Base-by-base conservation (phyloP, 2,329 filamentous ascomycete species). In the Diaporthe sp. region DNA sequence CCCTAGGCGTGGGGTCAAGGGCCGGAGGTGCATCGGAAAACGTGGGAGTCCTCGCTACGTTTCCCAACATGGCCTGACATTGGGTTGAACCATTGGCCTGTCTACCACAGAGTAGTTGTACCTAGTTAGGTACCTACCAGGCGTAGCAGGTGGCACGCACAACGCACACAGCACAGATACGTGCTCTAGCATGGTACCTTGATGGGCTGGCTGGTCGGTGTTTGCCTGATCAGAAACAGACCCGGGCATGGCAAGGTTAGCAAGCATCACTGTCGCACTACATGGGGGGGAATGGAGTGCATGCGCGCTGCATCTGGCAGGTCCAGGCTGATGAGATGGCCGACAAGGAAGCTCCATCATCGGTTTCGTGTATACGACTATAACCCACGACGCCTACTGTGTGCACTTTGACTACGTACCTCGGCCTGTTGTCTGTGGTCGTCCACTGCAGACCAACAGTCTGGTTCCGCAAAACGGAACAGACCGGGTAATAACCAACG, bases 291-390 rank as follows among this genome's bases (percentile, higher is more conserved):
- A 37, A 39, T 53, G 65, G 46, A 53, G 46, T 68, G 65, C 65
- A 68, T 42, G 57, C 31, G 70, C 49, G 61, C 73, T 71, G 73
- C 75, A 76, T 76, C 73, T 75, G 74, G 75, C 75, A 75, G 73
- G 73, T 44, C 51, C 55, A 42, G 58, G 60, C 39, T 55, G 65
- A 42, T 28, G 65, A 70, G n/a, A 70, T 51, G 49, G 31, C 39
- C 51, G 25, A 34, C 39, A 37, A 34, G 68, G 53, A 58, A 71
- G 68, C 39, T 60, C 51, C 25, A 58, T 60, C 53, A 58, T 42
- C 46, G 19, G 65, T 70, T 70, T 70, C 65, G 57, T 65, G 42
- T 62, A 65, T 58, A 44, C 31, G 37, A 60, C 70, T 34, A 31
- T 61, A 22, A 17, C 44, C 17, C n/a, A 28, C 53, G 34, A 58